Evolutionary conservation across 768 basidiomycete genomes (phyloP).

Genomic region (Calocybe gangraenosa): DNA sequence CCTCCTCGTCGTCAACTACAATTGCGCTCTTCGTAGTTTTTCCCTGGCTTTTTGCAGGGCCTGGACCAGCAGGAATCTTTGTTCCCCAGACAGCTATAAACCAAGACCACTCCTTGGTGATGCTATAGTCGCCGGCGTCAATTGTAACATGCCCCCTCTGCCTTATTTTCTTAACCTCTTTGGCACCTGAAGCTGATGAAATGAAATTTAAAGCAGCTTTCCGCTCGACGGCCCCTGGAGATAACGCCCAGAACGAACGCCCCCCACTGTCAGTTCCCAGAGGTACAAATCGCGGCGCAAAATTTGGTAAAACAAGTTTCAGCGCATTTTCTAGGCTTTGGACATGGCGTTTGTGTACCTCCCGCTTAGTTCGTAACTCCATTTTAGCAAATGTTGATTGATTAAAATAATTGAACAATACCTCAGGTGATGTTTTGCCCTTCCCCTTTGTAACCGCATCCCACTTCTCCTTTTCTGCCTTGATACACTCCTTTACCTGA

Average conservation of each 20-base stretch:
- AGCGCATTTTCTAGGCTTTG: conserved; percentile 50
- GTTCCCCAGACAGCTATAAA: conserved; percentile 74
- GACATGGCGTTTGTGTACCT: conserved; percentile 46
- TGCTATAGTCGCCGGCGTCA: conserved; percentile 42
- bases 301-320: conserved; percentile 43
- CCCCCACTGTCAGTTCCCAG: conserved; percentile 71
- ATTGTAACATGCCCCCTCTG: conserved; percentile 36
- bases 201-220: conserved; percentile 45
- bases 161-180: conserved; percentile 34
- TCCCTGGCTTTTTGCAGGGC: conserved; percentile 1
- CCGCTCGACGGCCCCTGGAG: conserved; percentile 54
- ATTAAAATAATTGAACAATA: neutral
- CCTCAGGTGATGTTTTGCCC: conserved; percentile 13
- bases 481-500: conserved; percentile 48
- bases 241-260: conserved; percentile 63
- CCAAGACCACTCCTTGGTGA: conserved; percentile 66
- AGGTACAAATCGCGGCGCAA: conserved; percentile 49
- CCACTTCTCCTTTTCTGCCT: conserved; percentile 58
- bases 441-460: conserved; percentile 42
- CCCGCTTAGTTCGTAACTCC: conserved; percentile 41
- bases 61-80: conserved; percentile 29
- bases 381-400: neutral
- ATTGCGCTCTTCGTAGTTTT: neutral
- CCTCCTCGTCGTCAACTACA: conserved; percentile 15
- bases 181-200: conserved; percentile 15